Conservation (phyloP, 2,329 filamentous ascomycete genomes). For the Hyphodiscus sp. region DNA sequence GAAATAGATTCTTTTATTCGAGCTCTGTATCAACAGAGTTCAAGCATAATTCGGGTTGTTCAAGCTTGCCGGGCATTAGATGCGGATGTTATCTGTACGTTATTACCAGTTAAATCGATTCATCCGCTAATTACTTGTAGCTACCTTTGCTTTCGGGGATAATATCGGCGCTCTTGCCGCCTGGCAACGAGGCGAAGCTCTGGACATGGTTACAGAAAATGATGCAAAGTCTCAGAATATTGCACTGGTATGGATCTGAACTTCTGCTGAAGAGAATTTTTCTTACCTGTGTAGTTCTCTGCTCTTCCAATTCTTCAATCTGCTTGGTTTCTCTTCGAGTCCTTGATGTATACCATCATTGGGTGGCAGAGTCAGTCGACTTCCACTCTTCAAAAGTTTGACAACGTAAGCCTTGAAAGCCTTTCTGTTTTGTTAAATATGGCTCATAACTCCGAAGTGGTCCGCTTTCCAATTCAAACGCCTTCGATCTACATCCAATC, state of each 20-base stretch:
- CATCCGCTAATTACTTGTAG: background rate
- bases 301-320: no score
- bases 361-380: background rate
- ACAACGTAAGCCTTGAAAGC: constrained; percentile 1
- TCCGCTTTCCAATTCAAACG: background rate
- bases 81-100: background rate
- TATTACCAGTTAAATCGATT: background rate
- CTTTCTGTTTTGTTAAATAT: no score
- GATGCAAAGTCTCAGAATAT: background rate
- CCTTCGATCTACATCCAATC: background rate
- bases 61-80: background rate
- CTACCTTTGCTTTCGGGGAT: background rate
- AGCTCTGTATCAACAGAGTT: background rate
- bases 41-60: background rate
- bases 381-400: background rate
- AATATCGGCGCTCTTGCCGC: background rate
- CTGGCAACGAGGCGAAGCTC: background rate
- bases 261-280: background rate
- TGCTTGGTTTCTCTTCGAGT: no score
- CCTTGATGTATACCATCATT: no score
- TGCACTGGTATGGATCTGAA: background rate
- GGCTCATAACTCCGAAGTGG: background rate
- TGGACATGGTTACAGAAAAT: background rate
- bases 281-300: background rate
- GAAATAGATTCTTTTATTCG: no score